Evolutionary conservation across 305 asterid species (phyloP).

Genomic region (Solanum aculeatissimum): DNA sequence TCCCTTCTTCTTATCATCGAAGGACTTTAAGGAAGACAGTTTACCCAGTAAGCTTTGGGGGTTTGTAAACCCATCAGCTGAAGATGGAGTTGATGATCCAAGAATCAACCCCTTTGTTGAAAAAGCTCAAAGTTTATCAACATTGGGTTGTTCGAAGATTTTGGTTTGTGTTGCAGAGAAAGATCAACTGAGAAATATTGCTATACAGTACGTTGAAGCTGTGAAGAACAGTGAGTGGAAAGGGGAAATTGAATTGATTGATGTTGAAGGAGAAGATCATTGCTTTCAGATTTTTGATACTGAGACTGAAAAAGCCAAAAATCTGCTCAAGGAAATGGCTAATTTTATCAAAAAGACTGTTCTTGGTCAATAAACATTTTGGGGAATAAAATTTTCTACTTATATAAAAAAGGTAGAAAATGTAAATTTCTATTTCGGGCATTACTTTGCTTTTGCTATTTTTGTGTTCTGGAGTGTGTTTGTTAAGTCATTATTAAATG

Average conservation of each 20-base stretch:
- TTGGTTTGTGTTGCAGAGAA: constrained; percentile 18
- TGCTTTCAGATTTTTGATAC: constrained; percentile 17
- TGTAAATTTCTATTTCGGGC: too few relatives aligned
- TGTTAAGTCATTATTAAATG: too few relatives aligned
- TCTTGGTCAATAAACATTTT: too few relatives aligned
- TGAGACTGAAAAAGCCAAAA: constrained; percentile 11
- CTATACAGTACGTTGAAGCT: constrained; percentile 11
- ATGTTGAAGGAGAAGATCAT: constrained; percentile 25
- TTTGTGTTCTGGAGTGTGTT: too few relatives aligned
- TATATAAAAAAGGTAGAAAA: too few relatives aligned
- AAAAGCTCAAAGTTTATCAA: constrained; percentile 12
- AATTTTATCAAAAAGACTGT: not conserved
- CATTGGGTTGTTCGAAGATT: constrained; percentile 16
- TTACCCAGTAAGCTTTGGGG: not conserved
- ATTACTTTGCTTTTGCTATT: too few relatives aligned
- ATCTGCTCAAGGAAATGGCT: constrained; percentile 11
- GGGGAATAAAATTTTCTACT: too few relatives aligned
- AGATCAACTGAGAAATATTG: constrained; percentile 18
- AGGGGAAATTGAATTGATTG: constrained; percentile 22
- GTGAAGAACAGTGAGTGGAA: constrained; percentile 30
- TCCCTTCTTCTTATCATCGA: constrained; percentile 34
- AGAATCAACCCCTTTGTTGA: constrained; percentile 16
- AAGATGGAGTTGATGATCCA: constrained; percentile 14
- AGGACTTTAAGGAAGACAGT: constrained; percentile 8
- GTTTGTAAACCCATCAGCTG: constrained; percentile 8